These are phyloP conservation scores for Phylloporus sp. DNA, from an alignment of 768 basidiomycete genomes.

Conservation along the genomic window DNA sequence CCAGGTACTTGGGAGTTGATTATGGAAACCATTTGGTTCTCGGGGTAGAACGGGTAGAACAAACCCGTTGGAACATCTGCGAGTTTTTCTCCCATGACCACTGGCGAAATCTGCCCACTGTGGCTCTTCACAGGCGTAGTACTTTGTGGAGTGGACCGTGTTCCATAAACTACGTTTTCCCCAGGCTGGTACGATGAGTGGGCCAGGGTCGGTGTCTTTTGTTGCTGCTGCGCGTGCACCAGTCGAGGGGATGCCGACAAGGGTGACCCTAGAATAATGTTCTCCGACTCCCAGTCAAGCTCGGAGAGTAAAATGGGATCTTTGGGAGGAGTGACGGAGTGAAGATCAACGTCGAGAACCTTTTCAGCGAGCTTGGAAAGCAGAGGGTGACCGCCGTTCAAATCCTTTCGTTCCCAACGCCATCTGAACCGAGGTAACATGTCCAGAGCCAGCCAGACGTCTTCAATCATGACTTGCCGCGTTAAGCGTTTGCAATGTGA, in stretches of 20 bases:
- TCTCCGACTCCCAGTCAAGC: constrained; percentile 45
- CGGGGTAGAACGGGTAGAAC: constrained; percentile 79
- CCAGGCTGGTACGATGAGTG: constrained; percentile 34
- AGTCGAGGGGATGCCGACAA: constrained; percentile 25
- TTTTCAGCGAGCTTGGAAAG: constrained; percentile 79
- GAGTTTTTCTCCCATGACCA: constrained; percentile 35
- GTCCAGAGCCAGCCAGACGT: constrained; percentile 83
- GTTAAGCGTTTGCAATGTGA: constrained; percentile 68
- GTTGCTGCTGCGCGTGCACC: constrained; percentile 30
- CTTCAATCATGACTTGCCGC: constrained; percentile 66
- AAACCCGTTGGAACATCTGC: constrained; percentile 65
- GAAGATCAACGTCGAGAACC: constrained; percentile 72
- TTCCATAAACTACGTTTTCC: constrained; percentile 27
- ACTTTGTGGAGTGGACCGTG: constrained; percentile 24
- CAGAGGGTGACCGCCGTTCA: constrained; percentile 77
- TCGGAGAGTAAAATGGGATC: constrained; percentile 43
- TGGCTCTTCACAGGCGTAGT: constrained; percentile 28
- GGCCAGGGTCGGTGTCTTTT: constrained; percentile 36
- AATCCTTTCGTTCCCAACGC: constrained; percentile 87
- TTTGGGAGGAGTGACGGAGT: constrained; percentile 41
- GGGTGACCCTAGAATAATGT: constrained; percentile 24
- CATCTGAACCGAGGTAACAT: constrained; percentile 88
- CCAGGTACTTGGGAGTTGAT: constrained; percentile 15
- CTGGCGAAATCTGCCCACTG: constrained; percentile 18
- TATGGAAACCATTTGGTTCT: constrained; percentile 35